Evolutionary conservation across 345 rosid genomes (phyloP), one percentile per base, ranked within the genome.

Genomic region (Pistacia atlantica): DNA sequence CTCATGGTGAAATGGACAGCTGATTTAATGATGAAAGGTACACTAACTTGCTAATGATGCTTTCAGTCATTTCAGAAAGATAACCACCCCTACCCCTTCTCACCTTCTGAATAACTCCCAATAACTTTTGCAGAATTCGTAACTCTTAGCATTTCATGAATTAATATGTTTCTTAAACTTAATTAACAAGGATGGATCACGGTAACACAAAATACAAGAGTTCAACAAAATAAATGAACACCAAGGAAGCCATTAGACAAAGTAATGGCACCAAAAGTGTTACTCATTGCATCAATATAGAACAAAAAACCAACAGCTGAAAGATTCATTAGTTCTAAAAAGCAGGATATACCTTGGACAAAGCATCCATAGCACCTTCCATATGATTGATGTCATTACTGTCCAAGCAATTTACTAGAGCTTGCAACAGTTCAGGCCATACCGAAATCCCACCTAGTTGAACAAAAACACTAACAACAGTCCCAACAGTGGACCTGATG

Each of bases 311-410:
- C 10, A 13, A 35, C 17, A 65, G 51, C n/a, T 49, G 45, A 45
- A 48, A 71, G 11, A 54, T 71, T 51, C 33, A 57, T 35, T 67
- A 28, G 42, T 67, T 76, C 7, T 5, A 42, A 68, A 45, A 78
- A 68, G 61, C 25, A 59, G 60, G 13, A 69, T 72, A 81, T 83
- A 93, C 98, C 99, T 93, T 97, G 17, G 97, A 94, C 77, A 94
- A 81, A 12, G 98, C 97, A 85, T 97, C 99, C 97, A 94, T 92
- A 3, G 97, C 98, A 69, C 99, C 99, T 85, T 93, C 98, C 97
- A 94, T 97, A 80, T 91, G 98, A 85, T 94, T 86, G 5, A 85
- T 71, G 31, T 92, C 95, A 86, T 91, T 88, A 81, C 98, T 90
- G 68, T 97, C 98, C 86, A 97, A 80, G 81, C 97, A 94, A 80